Conservation (phyloP, 2,329 filamentous ascomycete species). For the Drechslerella dactyloides region DNA sequence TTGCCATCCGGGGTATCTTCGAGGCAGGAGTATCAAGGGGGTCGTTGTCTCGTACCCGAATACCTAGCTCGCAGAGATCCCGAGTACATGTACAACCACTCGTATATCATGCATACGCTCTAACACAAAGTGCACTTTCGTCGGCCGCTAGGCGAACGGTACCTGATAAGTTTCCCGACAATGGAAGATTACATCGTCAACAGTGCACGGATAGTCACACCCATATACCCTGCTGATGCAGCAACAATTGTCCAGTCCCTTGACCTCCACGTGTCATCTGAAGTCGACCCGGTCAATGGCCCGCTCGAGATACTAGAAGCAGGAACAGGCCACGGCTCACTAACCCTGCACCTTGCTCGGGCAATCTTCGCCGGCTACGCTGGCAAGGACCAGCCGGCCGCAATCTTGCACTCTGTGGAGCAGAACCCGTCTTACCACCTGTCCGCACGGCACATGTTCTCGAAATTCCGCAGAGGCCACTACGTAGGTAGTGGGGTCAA, state of each 20-base stretch:
- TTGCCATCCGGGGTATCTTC: no score
- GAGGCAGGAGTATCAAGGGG: no score
- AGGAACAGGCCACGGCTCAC: constrained; percentile 80
- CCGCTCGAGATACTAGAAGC: constrained; percentile 80
- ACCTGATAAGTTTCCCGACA: constrained; percentile 69
- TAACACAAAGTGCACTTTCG: constrained; percentile 53
- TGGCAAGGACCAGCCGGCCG: constrained; percentile 12
- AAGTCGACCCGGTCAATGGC: constrained; percentile 56
- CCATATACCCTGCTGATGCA: constrained; percentile 78
- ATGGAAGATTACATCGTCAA: constrained; percentile 75
- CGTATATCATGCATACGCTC: constrained; percentile 10
- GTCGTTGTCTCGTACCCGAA: no score
- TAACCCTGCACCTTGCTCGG: constrained; percentile 76
- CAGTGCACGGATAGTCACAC: constrained; percentile 74
- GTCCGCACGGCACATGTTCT: constrained; percentile 20
- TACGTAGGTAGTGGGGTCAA: constrained; percentile 24
- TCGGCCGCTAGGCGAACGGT: constrained; percentile 57
- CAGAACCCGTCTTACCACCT: background rate
- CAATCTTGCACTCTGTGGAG: constrained; percentile 38
- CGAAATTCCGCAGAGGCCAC: constrained; percentile 28
- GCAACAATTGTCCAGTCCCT: constrained; percentile 76
- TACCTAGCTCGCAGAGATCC: no score
- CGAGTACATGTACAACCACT: no score
- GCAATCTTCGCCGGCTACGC: constrained; percentile 77
- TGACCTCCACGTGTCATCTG: constrained; percentile 68